Evolutionary conservation across 2,329 filamentous ascomycete species (phyloP).

Genomic region (Arachnomyces sp.): DNA sequence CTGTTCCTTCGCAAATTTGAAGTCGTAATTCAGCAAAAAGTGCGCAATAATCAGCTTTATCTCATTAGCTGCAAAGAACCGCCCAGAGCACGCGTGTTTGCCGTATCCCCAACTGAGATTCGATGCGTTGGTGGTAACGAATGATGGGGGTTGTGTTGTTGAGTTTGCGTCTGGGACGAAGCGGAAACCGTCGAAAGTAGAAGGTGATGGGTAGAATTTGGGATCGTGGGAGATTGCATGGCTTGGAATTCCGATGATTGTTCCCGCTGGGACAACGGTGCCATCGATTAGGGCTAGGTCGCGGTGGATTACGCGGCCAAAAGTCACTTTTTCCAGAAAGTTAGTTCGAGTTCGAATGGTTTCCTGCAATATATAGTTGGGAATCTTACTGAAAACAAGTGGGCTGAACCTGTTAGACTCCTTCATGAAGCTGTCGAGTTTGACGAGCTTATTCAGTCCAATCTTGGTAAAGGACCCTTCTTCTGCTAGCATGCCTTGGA

Average conservation of each 20-base stretch:
- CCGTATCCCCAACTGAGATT: slow-evolving; percentile 52
- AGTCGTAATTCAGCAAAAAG: slow-evolving; percentile 24
- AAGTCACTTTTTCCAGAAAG: too few species aligned
- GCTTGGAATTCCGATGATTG: slow-evolving; percentile 37
- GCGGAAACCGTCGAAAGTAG: slow-evolving; percentile 43
- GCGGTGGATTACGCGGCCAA: too few species aligned
- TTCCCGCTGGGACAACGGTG: slow-evolving; percentile 38
- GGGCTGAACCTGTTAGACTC: slow-evolving; percentile 17
- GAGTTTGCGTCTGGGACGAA: too few species aligned
- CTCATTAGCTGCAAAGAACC: slow-evolving; percentile 23
- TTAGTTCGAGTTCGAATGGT: too few species aligned
- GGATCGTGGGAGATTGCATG: too few species aligned
- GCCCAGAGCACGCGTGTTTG: slow-evolving; percentile 36
- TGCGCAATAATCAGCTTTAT: slow-evolving; percentile 22
- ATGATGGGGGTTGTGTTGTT: too few species aligned
- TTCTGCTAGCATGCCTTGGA: slow-evolving; percentile 1
- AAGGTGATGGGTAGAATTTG: slow-evolving; percentile 35
- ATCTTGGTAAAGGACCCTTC: slow-evolving; percentile 5
- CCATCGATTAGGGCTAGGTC: slow-evolving; percentile 23
- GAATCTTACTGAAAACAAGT: slow-evolving; percentile 10
- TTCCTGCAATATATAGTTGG: too few species aligned
- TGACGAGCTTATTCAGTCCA: slow-evolving; percentile 8
- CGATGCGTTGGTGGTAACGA: slow-evolving; percentile 46
- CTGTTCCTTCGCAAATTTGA: slow-evolving; percentile 2
- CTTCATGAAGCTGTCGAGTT: slow-evolving; percentile 20